Conservation (phyloP, 768 basidiomycete genomes). For the Chlorophyllum brunneum region DNA sequence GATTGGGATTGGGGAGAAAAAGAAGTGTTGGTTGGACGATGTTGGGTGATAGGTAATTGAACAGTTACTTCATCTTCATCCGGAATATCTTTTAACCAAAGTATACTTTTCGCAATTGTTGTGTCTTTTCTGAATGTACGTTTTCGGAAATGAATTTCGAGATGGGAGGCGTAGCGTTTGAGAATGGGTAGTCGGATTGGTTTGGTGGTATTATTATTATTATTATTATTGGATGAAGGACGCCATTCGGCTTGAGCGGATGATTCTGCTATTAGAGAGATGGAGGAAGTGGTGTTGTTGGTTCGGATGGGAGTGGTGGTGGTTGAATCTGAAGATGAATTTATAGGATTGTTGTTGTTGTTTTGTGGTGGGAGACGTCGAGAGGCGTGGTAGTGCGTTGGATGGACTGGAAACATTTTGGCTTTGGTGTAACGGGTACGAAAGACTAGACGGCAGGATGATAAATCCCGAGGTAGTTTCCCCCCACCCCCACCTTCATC, state of each 20-base stretch:
- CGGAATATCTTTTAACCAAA: slow-evolving; percentile 42
- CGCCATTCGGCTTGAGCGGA: slow-evolving; percentile 27
- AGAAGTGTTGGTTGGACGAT: background rate
- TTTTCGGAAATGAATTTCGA: slow-evolving; percentile 35
- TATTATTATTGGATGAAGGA: too few species aligned
- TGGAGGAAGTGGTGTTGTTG: background rate
- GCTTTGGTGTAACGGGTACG: slow-evolving; percentile 33
- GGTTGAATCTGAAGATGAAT: too few species aligned
- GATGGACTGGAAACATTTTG: slow-evolving; percentile 28
- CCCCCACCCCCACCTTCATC: background rate
- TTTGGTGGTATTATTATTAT: background rate
- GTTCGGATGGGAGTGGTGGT: background rate
- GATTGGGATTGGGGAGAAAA: background rate
- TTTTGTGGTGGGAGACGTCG: too few species aligned
- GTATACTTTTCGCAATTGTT: slow-evolving; percentile 31
- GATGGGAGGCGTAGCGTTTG: too few species aligned
- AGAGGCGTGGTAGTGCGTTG: too few species aligned
- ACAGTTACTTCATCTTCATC: slow-evolving; percentile 30
- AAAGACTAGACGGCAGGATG: slow-evolving; percentile 36
- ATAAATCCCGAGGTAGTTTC: slow-evolving; percentile 25
- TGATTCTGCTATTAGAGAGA: background rate
- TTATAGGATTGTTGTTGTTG: too few species aligned
- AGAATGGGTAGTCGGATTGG: slow-evolving; percentile 34
- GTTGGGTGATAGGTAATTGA: slow-evolving; percentile 21
- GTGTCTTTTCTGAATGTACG: slow-evolving; percentile 28